Evolutionary conservation across 768 basidiomycete species (phyloP), one percentile per base, ranked within the genome.

Genomic region (Peribolospora kevripleyi): DNA sequence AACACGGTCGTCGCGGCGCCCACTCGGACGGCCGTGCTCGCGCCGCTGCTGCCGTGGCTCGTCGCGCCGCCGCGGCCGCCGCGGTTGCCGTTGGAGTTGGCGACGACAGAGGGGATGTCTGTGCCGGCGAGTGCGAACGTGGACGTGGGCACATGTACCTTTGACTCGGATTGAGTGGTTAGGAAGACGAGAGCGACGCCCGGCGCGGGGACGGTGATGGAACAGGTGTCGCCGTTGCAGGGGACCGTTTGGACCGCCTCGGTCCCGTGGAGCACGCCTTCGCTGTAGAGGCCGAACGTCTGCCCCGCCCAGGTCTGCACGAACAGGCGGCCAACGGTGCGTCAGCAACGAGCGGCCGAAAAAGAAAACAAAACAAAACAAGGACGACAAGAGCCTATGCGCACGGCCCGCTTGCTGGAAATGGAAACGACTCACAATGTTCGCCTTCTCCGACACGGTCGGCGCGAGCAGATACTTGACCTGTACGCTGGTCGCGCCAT

Each of bases 131-230:
- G 49, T 70, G 71, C 0, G 65, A 55, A 41, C 71, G 61, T 3
- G 73, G 71, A 25, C 25, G 25, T 25, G 25, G 25, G 25, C 25
- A 25, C 25, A 25, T 25, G 25, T 25, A 25, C 25, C 25, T 25
- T 25, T 25, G 25, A 25, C 1, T 25, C 25, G 25, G 25, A 25
- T 38, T 64, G 56, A 52, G 70, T 65, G 4, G 69, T 74, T 40
- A 85, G 68, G 70, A 82, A 83, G 56, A 86, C 80, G 48, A 86
- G 71, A 1, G 82, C 82, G 57, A 80, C 78, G 43, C 76, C 76
- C 0, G 84, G 83, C 0, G 81, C 80, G 42, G 75, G 73, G 49
- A 85, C 75, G 6, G 71, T 71, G 51, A 85, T 70, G 36, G 66
- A 59, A 65, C 84, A 85, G 0, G 69, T 69, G 60, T 75, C 74